Conservation (phyloP, 2,329 filamentous ascomycete genomes). For the Colletotrichum eremochloae region DNA sequence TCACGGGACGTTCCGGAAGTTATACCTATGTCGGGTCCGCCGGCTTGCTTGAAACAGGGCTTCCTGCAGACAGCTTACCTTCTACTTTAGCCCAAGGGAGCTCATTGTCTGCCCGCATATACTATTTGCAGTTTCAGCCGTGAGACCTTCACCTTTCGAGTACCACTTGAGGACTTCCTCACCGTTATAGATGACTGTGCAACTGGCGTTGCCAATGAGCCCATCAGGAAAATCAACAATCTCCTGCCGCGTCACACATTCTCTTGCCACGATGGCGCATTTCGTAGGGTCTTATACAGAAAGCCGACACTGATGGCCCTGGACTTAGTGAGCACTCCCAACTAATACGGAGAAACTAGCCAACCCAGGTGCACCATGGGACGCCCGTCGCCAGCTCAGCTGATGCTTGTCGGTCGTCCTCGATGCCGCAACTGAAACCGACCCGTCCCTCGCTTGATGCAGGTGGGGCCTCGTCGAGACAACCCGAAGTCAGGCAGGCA, state of each 20-base stretch:
- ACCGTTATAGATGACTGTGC: conserved; percentile 8
- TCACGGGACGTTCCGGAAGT: neutral
- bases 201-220: neutral
- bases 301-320: conserved; percentile 1
- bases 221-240: neutral
- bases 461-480: conserved; percentile 25
- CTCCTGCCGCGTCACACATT: conserved; percentile 13
- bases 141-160: conserved; percentile 9
- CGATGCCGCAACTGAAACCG: conserved; percentile 36
- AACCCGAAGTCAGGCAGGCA: conserved; percentile 19
- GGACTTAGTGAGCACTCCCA: conserved; percentile 18
- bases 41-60: conserved; percentile 3
- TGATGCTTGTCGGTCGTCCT: conserved; percentile 12
- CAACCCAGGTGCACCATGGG: conserved; percentile 17
- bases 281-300: conserved; percentile 18
- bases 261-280: conserved; percentile 28
- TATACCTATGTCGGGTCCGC: neutral
- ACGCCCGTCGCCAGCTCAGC: conserved; percentile 18
- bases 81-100: neutral
- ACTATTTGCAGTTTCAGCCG: conserved; percentile 7
- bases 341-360: conserved; percentile 1
- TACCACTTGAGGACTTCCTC: neutral
- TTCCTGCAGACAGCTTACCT: neutral
- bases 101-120: neutral
- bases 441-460: conserved; percentile 24